Evolutionary conservation across 2,329 filamentous ascomycete genomes (phyloP).

Genomic region (Huntiella moniliformis): DNA sequence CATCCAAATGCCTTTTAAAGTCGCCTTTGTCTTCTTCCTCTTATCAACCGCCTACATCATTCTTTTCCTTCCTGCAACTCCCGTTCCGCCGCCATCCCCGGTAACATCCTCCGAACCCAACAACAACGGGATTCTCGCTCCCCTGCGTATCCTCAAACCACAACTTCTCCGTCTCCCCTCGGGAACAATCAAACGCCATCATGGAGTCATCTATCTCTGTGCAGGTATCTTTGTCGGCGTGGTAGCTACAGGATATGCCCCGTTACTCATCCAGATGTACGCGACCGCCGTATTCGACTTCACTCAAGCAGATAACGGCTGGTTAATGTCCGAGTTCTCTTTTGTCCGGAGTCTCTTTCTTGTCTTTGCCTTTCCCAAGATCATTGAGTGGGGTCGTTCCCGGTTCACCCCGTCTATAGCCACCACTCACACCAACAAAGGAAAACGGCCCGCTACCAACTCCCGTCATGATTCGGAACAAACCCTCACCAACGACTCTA

Average conservation of each 20-base stretch:
- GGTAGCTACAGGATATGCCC: slow-evolving; percentile 48
- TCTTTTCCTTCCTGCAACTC: slow-evolving; percentile 30
- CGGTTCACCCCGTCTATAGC: slow-evolving; percentile 7
- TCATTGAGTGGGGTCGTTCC: slow-evolving; percentile 29
- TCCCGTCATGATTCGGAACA: slow-evolving; percentile 4
- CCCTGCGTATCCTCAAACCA: slow-evolving; percentile 41
- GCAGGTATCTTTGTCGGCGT: slow-evolving; percentile 48
- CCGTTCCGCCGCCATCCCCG: slow-evolving; percentile 21
- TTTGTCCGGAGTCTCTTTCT: slow-evolving; percentile 36
- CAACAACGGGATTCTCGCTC: slow-evolving; percentile 39
- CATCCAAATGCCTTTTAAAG: slow-evolving; percentile 45
- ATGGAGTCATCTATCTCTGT: slow-evolving; percentile 44
- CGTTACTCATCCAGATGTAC: slow-evolving; percentile 41
- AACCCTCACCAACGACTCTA: slow-evolving; percentile 4
- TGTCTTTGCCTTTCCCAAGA: slow-evolving; percentile 32
- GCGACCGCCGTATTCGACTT: slow-evolving; percentile 37
- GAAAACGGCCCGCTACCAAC: not conserved
- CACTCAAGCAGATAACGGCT: slow-evolving; percentile 35
- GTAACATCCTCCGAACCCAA: slow-evolving; percentile 19
- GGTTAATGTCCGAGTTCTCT: slow-evolving; percentile 36
- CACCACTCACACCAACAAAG: not conserved
- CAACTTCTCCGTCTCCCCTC: slow-evolving; percentile 31
- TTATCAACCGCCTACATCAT: slow-evolving; percentile 24
- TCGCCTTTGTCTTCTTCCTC: slow-evolving; percentile 39
- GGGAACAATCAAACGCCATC: slow-evolving; percentile 34